Evolutionary conservation across 306 rosid species (phyloP), one percentile per base, ranked within the genome.

Genomic region (Dalbergia oliveri): DNA sequence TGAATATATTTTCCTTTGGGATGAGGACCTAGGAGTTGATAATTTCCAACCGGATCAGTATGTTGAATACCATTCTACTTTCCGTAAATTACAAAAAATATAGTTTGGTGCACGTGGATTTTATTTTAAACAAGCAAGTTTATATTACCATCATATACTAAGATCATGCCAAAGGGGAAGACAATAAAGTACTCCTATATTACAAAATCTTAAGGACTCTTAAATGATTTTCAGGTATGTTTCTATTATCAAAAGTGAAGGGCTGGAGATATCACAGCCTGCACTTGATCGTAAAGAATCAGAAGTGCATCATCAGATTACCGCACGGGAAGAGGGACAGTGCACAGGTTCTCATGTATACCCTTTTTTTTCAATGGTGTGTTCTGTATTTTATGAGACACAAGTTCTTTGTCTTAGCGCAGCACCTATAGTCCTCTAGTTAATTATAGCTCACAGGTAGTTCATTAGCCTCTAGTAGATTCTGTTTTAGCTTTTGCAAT

Each of bases 11-110:
- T 95, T 95, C 86, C 98, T 95, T 26, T 95, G 99, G 99, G 99
- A 95, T 50, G 99, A 95, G 82, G 99, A 95, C 86, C 93, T 95
- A 56, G 99, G 99, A 81, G 96, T 95, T 1, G 92, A 95, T 9
- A 1, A 82, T 84, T 95, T 95, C 87, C 63, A 89, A 43, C 99
- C 99, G 33, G 26, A 86, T 19, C 76, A 77, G 99, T 93, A 89
- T 57, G 86, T 74, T 18, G 57, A 43, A 66, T 39, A 77, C 58
- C 50, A 1, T 83, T 47, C 31, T 19, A 72, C 11, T 39, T 62
- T 62, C 21, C 65, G 12, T 41, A 15, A 33, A 62, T 63, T 41
- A 13, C 67, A 37, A 69, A 4, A 39, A 8, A 43, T 69, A 61
- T 16, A 82, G 54, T 65, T 72, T 60, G 43, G 11, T 58, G 21